These are phyloP conservation scores for Gyrodon lividus DNA, from an alignment of 768 basidiomycete species.

Conservation along the genomic window DNA sequence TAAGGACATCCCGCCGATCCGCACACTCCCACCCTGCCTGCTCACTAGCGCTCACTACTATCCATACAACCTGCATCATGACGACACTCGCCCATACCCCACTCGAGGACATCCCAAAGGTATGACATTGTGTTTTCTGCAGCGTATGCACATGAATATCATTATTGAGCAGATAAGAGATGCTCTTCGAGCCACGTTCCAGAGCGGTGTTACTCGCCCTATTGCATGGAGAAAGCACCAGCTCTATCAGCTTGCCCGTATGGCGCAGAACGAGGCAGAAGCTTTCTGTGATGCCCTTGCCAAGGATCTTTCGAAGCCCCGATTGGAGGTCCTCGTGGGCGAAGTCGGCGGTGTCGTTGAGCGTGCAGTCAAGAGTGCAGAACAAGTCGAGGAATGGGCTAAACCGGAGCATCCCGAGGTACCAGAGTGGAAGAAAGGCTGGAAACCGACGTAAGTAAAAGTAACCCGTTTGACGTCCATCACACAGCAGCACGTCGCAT, in stretches of 20 bases:
- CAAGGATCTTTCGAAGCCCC: slow-evolving; percentile 53
- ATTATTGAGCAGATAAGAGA: slow-evolving; percentile 32
- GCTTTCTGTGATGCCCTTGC: slow-evolving; percentile 43
- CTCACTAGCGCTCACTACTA: too few relatives aligned
- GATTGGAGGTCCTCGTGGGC: slow-evolving; percentile 28
- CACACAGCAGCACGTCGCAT: too few relatives aligned
- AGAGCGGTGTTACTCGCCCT: slow-evolving; percentile 46
- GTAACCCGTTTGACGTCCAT: too few relatives aligned
- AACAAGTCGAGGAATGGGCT: slow-evolving; percentile 59
- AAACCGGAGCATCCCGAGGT: slow-evolving; percentile 41
- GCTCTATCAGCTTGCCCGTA: slow-evolving; percentile 57
- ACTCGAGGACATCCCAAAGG: slow-evolving; percentile 26
- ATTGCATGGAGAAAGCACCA: slow-evolving; percentile 64
- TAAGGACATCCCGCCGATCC: too few relatives aligned
- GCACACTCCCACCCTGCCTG: too few relatives aligned
- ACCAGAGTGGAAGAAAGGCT: slow-evolving; percentile 41
- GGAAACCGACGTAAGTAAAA: slow-evolving; percentile 45
- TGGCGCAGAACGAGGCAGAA: slow-evolving; percentile 62
- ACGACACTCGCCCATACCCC: slow-evolving; percentile 13
- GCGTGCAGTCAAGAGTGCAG: slow-evolving; percentile 41
- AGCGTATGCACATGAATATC: neutral
- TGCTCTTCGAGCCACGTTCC: slow-evolving; percentile 47
- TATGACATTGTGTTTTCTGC: neutral
- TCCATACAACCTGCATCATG: slow-evolving; percentile 9
- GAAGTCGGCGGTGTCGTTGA: slow-evolving; percentile 50